phyloP scores from a whole-genome alignment of 2,329 filamentous ascomycete species.

The Aureobasidium sp. region DNA sequence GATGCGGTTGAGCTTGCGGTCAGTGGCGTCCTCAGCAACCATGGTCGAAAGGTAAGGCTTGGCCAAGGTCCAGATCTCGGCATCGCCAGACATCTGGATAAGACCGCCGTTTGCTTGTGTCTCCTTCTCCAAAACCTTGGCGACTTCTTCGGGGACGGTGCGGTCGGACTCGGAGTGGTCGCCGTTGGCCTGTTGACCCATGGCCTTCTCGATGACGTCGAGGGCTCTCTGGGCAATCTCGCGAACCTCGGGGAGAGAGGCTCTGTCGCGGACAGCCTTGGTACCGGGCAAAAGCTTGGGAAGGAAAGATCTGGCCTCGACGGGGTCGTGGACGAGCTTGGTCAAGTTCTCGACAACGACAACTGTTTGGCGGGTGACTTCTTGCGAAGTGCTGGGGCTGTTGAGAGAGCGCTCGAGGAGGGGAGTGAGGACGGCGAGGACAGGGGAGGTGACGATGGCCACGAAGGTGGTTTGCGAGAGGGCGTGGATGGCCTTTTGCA shows the following conservation, averaged over 20 bases:
- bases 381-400: conserved; percentile 81
- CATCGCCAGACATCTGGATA: conserved; percentile 53
- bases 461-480: conserved; percentile 98
- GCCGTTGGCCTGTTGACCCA: conserved; percentile 57
- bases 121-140: conserved; percentile 65
- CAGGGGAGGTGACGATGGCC: conserved; percentile 88
- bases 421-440: conserved; percentile 87
- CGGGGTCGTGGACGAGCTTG: conserved; percentile 91
- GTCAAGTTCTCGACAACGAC: conserved; percentile 98
- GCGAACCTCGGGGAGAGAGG: conserved; percentile 89
- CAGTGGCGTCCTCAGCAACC: conserved; percentile 82
- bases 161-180: conserved; percentile 55
- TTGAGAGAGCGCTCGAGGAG: conserved; percentile 92
- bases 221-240: conserved; percentile 79
- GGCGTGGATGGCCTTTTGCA: conserved; percentile 94
- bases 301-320: conserved; percentile 90
- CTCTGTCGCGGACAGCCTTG: conserved; percentile 76
- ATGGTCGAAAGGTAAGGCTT: conserved; percentile 73
- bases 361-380: conserved; percentile 90
- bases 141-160: conserved; percentile 65
- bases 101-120: conserved; percentile 64
- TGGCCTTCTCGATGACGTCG: conserved; percentile 85
- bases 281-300: conserved; percentile 93
- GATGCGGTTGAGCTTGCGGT: conserved; percentile 70
- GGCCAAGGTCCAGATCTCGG: conserved; percentile 56